Conservation (phyloP, 495 filamentous ascomycete species). For the Immersiella caudata region DNA sequence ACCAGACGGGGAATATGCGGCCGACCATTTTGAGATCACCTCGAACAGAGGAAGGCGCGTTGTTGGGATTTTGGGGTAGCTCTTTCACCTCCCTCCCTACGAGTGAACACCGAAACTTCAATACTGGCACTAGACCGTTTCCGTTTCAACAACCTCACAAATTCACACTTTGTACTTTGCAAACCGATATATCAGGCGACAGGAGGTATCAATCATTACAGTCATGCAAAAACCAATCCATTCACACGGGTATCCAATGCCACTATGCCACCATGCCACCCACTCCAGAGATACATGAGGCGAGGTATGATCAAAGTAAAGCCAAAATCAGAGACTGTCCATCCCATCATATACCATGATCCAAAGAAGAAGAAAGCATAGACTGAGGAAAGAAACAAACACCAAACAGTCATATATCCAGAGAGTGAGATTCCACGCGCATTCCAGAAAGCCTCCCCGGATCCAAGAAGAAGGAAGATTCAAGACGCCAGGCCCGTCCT, state of each 20-base stretch:
- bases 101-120: too few species aligned
- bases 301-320: not conserved
- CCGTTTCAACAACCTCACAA: too few species aligned
- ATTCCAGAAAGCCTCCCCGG: not conserved
- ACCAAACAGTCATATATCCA: not conserved
- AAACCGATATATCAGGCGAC: too few species aligned
- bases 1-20: too few species aligned
- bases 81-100: too few species aligned
- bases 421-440: not conserved
- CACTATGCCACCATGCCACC: not conserved
- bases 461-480: slow-evolving; percentile 6
- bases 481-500: slow-evolving; percentile 20
- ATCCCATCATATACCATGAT: slow-evolving; percentile 14
- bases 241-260: not conserved
- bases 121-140: too few species aligned
- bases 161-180: too few species aligned
- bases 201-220: not conserved
- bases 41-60: too few species aligned
- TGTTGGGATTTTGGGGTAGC: too few species aligned
- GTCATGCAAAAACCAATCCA: not conserved
- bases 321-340: not conserved
- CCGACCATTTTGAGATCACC: too few species aligned
- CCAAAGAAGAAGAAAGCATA: slow-evolving; percentile 1
- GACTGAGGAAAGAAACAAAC: not conserved
- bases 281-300: not conserved